Conservation (phyloP, 2,329 filamentous ascomycete species). For the Truncatella angustata region DNA sequence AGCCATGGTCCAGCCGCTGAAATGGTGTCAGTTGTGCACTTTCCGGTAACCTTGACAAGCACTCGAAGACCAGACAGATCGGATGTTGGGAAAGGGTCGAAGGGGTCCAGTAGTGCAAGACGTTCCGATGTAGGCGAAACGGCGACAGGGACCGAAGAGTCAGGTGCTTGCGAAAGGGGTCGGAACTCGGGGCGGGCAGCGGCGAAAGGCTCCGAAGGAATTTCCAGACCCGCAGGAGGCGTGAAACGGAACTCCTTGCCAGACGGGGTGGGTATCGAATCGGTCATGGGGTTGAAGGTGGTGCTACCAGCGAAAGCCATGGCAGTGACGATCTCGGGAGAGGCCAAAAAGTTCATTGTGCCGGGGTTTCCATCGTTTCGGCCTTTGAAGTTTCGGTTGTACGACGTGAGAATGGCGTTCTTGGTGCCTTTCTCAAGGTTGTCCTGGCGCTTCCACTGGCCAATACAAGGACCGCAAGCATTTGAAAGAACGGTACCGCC, state of each 20-base stretch:
- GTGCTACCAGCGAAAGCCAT: slow-evolving; percentile 91
- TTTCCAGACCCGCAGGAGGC: slow-evolving; percentile 69
- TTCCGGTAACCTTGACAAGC: slow-evolving; percentile 93
- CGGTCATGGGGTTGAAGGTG: slow-evolving; percentile 94
- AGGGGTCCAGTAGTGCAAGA: slow-evolving; percentile 87
- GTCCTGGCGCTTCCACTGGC: slow-evolving; percentile 93
- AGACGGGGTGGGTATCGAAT: slow-evolving; percentile 74
- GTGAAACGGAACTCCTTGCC: slow-evolving; percentile 84
- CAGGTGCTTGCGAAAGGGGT: slow-evolving; percentile 69
- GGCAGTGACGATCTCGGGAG: slow-evolving; percentile 93
- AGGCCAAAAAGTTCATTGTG: slow-evolving; percentile 98
- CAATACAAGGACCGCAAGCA: slow-evolving; percentile 90
- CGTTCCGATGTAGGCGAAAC: slow-evolving; percentile 87
- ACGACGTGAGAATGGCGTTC: slow-evolving; percentile 95
- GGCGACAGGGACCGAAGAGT: slow-evolving; percentile 68
- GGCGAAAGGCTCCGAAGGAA: slow-evolving; percentile 67
- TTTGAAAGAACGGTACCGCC: slow-evolving; percentile 91
- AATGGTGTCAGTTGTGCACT: slow-evolving; percentile 99
- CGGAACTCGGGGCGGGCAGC: slow-evolving; percentile 64
- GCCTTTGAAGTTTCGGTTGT: slow-evolving; percentile 97
- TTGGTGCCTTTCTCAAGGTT: slow-evolving; percentile 77
- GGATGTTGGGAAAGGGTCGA: slow-evolving; percentile 72
- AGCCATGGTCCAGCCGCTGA: slow-evolving; percentile 96
- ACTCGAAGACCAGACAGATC: slow-evolving; percentile 80
- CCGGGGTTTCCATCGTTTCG: slow-evolving; percentile 95